Evolutionary conservation across 2,329 filamentous ascomycete genomes (phyloP), one percentile per base, ranked within the genome.

Genomic region (Diaporthe citri): DNA sequence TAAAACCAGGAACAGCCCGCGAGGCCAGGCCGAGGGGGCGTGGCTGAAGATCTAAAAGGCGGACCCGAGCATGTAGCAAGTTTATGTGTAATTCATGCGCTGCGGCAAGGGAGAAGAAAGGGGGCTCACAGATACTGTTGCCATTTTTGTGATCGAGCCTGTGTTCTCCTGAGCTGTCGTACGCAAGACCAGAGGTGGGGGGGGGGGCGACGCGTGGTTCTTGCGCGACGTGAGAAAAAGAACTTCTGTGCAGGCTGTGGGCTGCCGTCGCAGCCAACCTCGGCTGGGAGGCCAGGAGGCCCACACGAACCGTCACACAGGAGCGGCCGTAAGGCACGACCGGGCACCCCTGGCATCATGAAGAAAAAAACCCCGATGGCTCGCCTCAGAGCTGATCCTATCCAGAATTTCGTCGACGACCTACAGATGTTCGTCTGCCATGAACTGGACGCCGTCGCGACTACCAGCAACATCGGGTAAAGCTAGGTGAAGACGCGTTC

Each of bases 1-100:
- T 28, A 69, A 39, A 55, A 34, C 71, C 57, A 41, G 71, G 70
- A 72, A 51, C 70, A 62, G 43, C 70, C 57, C 9, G 34, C 36
- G 39, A 71, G 67, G 51, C 41, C 28, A 39, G 46, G 43, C 28
- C 69, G 56, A 72, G 41, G 64, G 64, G 64, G 13, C 4, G 71
- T 72, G 71, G 48, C 51, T 43, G 46, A 51, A 52, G 59, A 62
- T 52, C 25, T 15, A n/a, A 28, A 55, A 64, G 71, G 46, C 25
- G 34, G 60, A 64, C 9, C 59, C 71, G 20, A 34, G 20, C 36
- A 15, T 72, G 57, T 55, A 69, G 64, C 64, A 69, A 69, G 48
- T 69, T 69, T 69, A 69, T 69, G 48, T 48, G 31, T 31, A 2
- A 55, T 72, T 64, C 57, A 72, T 55, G 51, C 46, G 36, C 12